These are phyloP conservation scores for Aureobasidium leucospermi DNA, from an alignment of 2,329 filamentous ascomycete genomes.

Conservation along the genomic window DNA sequence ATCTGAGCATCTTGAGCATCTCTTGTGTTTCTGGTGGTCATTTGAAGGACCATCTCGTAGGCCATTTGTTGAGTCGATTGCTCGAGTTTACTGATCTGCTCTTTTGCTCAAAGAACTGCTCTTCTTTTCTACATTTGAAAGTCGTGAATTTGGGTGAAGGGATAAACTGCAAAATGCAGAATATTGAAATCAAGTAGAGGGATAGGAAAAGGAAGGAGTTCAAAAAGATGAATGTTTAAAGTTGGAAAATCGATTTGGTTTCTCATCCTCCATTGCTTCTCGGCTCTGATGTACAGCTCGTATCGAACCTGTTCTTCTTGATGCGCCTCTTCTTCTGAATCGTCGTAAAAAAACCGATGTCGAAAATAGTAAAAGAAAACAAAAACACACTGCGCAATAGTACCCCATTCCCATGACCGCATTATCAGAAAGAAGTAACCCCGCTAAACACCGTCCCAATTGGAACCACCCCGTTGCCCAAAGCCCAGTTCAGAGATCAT, in stretches of 20 bases:
- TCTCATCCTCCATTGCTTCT: background rate
- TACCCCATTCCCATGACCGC: constrained; percentile 43
- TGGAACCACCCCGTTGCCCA: constrained; percentile 15
- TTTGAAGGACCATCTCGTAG: too few relatives aligned
- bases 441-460: constrained; percentile 29
- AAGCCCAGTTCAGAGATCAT: constrained; percentile 10
- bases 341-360: constrained; percentile 9
- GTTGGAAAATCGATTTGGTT: constrained; percentile 12
- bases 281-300: constrained; percentile 11
- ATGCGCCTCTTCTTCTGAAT: background rate
- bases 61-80: too few relatives aligned
- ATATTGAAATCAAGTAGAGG: background rate
- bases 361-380: constrained; percentile 4
- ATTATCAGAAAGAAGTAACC: constrained; percentile 36
- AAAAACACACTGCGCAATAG: constrained; percentile 22
- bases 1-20: background rate
- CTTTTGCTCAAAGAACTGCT: background rate
- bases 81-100: background rate
- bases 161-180: background rate
- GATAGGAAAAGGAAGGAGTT: constrained; percentile 19
- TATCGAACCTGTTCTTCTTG: background rate
- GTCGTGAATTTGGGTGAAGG: background rate
- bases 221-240: constrained; percentile 13
- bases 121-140: background rate
- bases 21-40: too few relatives aligned